Evolutionary conservation across 2,329 filamentous ascomycete species (phyloP).

Genomic region (Helotiales sp.): DNA sequence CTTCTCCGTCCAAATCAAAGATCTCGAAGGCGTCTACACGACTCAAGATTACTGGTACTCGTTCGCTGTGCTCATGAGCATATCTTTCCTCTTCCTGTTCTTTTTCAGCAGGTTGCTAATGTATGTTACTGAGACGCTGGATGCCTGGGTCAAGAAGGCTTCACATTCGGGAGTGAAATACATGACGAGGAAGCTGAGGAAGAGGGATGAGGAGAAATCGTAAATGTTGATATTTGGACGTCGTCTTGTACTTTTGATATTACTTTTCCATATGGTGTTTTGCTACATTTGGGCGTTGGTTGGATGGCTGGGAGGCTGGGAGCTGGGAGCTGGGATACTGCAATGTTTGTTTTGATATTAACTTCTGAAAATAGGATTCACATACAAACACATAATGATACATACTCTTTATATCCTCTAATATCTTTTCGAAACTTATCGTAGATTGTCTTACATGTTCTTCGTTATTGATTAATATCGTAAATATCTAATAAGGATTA

Average conservation of each 20-base stretch:
- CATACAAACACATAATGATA: too few species aligned
- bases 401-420: too few species aligned
- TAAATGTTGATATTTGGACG: not conserved
- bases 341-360: not conserved
- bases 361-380: not conserved
- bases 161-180: conserved; percentile 5
- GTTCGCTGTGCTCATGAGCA: conserved; percentile 66
- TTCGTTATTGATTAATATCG: too few species aligned
- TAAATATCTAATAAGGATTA: too few species aligned
- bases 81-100: conserved; percentile 64
- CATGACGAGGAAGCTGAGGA: conserved; percentile 11
- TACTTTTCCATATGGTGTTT: too few species aligned
- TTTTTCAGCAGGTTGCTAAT: conserved; percentile 55
- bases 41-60: conserved; percentile 68
- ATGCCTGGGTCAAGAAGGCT: conserved; percentile 37
- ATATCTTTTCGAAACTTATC: too few species aligned
- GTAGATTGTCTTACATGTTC: too few species aligned
- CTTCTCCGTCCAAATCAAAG: conserved; percentile 69
- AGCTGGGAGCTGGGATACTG: not conserved
- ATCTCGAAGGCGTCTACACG: conserved; percentile 62
- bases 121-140: conserved; percentile 52
- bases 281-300: not conserved
- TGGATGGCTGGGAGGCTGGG: not conserved
- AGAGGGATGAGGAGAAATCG: conserved; percentile 3
- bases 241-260: not conserved